These are phyloP conservation scores for Cyclanthera cordifolia DNA, from an alignment of 306 rosid species.

Conservation along the genomic window DNA sequence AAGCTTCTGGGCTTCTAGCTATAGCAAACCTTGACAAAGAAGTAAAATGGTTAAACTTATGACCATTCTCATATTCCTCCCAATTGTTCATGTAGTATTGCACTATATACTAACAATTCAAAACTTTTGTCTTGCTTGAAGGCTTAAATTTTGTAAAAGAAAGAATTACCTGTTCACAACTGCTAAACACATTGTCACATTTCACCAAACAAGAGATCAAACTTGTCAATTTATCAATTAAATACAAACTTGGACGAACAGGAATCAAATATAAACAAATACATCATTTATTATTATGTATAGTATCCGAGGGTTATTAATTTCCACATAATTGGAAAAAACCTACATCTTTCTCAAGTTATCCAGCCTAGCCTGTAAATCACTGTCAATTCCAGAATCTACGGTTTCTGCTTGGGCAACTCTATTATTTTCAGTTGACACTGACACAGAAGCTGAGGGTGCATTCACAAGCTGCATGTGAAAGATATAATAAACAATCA, in stretches of 20 bases:
- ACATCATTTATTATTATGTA: neutral
- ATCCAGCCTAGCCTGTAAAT: slow-evolving; percentile 90
- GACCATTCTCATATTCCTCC: neutral
- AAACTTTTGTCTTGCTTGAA: no score
- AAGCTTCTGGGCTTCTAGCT: neutral
- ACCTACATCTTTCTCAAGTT: slow-evolving; percentile 72
- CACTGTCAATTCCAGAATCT: slow-evolving; percentile 76
- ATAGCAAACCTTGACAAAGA: neutral
- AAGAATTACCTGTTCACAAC: no score
- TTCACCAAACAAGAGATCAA: neutral
- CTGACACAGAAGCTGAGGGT: slow-evolving; percentile 73
- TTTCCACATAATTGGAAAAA: neutral
- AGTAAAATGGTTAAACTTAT: neutral
- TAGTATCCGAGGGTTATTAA: neutral
- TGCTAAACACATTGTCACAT: neutral
- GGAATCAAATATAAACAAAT: neutral
- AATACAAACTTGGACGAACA: neutral
- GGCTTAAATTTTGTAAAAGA: no score
- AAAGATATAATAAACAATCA: neutral
- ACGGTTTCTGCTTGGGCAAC: slow-evolving; percentile 87
- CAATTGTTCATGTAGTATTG: neutral
- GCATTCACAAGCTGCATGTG: slow-evolving; percentile 72
- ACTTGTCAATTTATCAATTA: neutral
- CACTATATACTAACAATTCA: neutral
- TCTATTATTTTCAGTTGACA: slow-evolving; percentile 57